phyloP scores from a whole-genome alignment of 2,329 filamentous ascomycete species.

The Colletotrichum sp. region DNA sequence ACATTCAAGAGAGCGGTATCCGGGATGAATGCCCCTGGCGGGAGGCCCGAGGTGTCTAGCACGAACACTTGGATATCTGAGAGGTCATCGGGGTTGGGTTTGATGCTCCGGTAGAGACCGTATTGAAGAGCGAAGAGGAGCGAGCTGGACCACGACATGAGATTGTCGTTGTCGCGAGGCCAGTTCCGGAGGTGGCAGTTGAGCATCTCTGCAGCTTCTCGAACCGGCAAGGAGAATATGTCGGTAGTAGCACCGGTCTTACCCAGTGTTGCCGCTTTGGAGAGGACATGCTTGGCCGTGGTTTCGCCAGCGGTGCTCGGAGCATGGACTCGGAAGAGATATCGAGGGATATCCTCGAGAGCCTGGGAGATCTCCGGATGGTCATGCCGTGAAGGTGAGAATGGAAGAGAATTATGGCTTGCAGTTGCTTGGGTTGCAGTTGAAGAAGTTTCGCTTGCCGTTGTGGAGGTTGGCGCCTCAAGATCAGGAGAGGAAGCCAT shows the following conservation, averaged over 20 bases:
- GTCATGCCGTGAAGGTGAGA: neutral
- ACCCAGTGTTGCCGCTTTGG: neutral
- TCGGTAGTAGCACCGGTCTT: neutral
- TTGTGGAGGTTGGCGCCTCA: neutral
- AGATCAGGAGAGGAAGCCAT: neutral
- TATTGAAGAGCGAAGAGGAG: neutral
- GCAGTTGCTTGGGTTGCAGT: neutral
- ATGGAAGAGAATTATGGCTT: neutral
- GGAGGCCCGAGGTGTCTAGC: neutral
- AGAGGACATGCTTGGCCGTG: neutral
- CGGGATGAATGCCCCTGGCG: neutral
- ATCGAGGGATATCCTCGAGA: neutral
- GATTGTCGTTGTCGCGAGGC: neutral
- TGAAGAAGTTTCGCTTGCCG: neutral
- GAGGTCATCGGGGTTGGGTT: neutral
- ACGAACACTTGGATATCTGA: neutral
- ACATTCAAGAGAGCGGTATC: neutral
- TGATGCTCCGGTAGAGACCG: neutral
- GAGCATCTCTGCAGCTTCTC: neutral
- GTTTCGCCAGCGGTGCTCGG: neutral
- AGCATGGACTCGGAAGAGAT: neutral
- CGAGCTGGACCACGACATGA: constrained; percentile 1
- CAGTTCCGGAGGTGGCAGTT: neutral
- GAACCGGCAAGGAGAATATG: neutral
- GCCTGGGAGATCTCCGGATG: neutral